Conservation (phyloP, 768 basidiomycete species). For the Cytidiella melzeri region DNA sequence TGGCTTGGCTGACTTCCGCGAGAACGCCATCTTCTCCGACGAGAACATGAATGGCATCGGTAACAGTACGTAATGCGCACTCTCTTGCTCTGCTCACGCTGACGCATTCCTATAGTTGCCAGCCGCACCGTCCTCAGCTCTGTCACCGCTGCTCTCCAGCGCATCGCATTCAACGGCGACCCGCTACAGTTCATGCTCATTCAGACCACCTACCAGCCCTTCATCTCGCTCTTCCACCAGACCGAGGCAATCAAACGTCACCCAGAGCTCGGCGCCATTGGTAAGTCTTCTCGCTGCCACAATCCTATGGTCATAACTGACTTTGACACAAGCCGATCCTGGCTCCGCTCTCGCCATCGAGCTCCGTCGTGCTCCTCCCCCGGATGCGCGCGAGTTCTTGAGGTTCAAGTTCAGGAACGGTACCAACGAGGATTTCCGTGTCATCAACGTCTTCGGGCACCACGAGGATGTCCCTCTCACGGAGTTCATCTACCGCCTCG, state of each 20-base stretch:
- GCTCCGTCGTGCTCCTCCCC: conserved; percentile 68
- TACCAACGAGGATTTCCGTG: conserved; percentile 54
- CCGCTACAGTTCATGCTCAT: conserved; percentile 74
- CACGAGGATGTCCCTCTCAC: conserved; percentile 73
- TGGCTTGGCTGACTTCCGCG: conserved; percentile 73
- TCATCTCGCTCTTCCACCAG: conserved; percentile 83
- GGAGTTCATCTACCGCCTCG: conserved; percentile 78
- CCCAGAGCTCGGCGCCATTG: conserved; percentile 57
- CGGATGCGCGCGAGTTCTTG: conserved; percentile 74
- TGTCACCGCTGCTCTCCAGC: conserved; percentile 64
- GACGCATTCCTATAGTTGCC: conserved; percentile 55
- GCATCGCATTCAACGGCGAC: conserved; percentile 74
- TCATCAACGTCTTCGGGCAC: conserved; percentile 70
- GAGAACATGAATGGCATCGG: conserved; percentile 58
- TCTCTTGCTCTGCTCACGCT: not conserved
- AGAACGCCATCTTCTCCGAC: conserved; percentile 67
- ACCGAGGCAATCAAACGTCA: conserved; percentile 53
- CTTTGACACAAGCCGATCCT: conserved; percentile 51
- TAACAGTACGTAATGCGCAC: conserved; percentile 53
- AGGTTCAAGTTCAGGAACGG: conserved; percentile 86
- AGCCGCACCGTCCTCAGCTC: conserved; percentile 74
- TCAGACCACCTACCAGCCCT: conserved; percentile 83
- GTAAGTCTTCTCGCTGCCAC: conserved; percentile 38
- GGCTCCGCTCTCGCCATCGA: conserved; percentile 73
- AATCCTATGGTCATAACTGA: not conserved